These are phyloP conservation scores for Bonnemaisonia californica DNA, from an alignment of 31 red algal genomes.

Conservation along the genomic window DNA sequence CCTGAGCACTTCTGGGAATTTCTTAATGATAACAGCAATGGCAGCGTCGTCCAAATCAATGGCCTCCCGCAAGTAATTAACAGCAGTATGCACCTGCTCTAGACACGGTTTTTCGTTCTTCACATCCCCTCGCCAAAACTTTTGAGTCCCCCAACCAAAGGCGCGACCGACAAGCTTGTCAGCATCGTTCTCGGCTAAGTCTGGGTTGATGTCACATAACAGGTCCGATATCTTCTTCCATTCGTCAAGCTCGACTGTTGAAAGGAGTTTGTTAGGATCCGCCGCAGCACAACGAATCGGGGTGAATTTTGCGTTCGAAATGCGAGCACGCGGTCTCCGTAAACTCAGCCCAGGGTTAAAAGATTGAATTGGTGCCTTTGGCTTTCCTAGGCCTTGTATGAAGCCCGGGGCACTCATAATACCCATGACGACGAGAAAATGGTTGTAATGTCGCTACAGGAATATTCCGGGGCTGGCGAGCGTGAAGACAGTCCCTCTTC, in stretches of 20 bases:
- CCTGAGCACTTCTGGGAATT: slow-evolving; percentile 49
- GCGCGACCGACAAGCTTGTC: slow-evolving; percentile 37
- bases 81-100: not conserved
- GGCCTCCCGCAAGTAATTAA: slow-evolving; percentile 9
- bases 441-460: too few relatives aligned
- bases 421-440: too few relatives aligned
- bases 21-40: slow-evolving; percentile 1
- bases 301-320: not conserved
- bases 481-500: too few relatives aligned
- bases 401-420: too few relatives aligned
- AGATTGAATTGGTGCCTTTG: too few relatives aligned
- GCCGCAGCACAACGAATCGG: not conserved
- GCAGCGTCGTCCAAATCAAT: slow-evolving; percentile 10
- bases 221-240: slow-evolving; percentile 1
- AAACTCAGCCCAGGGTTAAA: too few relatives aligned
- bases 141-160: slow-evolving; percentile 58
- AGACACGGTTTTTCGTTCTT: slow-evolving; percentile 22
- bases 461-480: too few relatives aligned
- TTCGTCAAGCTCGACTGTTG: slow-evolving; percentile 1
- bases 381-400: too few relatives aligned
- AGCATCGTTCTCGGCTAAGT: not conserved
- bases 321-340: not conserved
- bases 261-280: slow-evolving; percentile 7
- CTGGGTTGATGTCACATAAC: not conserved
- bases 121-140: slow-evolving; percentile 49